phyloP scores from a whole-genome alignment of 1,139 yeast species.

The Casaregolazyma lundiana region DNA sequence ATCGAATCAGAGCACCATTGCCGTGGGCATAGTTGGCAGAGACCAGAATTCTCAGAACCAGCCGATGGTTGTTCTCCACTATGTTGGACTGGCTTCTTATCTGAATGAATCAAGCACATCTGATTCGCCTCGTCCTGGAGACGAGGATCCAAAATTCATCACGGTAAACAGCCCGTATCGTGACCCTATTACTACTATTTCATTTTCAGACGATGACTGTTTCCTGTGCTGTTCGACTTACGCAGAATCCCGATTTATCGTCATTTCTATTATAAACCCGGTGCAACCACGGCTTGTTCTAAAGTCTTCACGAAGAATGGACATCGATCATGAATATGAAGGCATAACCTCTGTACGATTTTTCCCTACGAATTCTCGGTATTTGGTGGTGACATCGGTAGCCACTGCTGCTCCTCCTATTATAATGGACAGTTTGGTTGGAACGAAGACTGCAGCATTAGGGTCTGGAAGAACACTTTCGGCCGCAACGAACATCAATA shows the following conservation, averaged over 20 bases:
- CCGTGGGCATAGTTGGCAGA: constrained; percentile 78
- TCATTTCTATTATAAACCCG: constrained; percentile 62
- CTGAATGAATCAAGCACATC: constrained; percentile 9
- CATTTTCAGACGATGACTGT: constrained; percentile 65
- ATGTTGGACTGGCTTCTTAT: constrained; percentile 23
- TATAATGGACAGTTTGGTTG: constrained; percentile 52
- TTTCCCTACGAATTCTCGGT: constrained; percentile 50
- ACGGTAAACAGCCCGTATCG: constrained; percentile 80
- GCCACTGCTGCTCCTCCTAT: constrained; percentile 57
- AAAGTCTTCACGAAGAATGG: constrained; percentile 58
- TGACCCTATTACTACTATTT: constrained; percentile 73
- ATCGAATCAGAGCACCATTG: constrained; percentile 57
- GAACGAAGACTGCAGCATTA: constrained; percentile 19
- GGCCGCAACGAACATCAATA: constrained; percentile 13
- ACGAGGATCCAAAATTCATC: constrained; percentile 44
- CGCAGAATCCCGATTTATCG: constrained; percentile 72
- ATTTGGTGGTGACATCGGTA: constrained; percentile 56
- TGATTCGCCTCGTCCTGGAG: constrained; percentile 1
- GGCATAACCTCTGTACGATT: constrained; percentile 84
- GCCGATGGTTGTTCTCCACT: constrained; percentile 70
- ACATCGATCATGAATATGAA: constrained; percentile 67
- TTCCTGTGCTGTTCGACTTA: constrained; percentile 80
- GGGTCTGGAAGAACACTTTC: constrained; percentile 4
- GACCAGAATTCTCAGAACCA: constrained; percentile 70
- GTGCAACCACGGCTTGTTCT: constrained; percentile 65